Conservation (phyloP, 2,329 filamentous ascomycete genomes). For the Diaporthe nobilis region DNA sequence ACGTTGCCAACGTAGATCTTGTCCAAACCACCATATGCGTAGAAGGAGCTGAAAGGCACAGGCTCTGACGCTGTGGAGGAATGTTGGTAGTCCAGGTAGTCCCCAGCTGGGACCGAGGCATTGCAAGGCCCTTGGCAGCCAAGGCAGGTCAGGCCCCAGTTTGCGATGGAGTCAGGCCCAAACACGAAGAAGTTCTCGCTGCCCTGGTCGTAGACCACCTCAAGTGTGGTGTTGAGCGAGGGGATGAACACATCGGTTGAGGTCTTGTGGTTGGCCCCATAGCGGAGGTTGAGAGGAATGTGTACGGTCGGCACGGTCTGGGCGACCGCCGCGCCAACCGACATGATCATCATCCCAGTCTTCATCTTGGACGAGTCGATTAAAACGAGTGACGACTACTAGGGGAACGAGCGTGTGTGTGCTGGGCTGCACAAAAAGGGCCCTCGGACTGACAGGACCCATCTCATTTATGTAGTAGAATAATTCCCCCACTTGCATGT, state of each 20-base stretch:
- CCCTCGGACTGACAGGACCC: not conserved
- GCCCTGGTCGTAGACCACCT: constrained; percentile 46
- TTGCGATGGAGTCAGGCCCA: constrained; percentile 40
- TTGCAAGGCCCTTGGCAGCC: constrained; percentile 40
- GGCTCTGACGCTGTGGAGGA: constrained; percentile 39
- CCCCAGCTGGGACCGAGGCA: constrained; percentile 25
- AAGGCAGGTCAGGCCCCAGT: constrained; percentile 40
- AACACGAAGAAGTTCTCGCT: constrained; percentile 47
- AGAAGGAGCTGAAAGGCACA: constrained; percentile 31
- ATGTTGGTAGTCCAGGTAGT: constrained; percentile 30
- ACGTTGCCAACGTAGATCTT: constrained; percentile 43
- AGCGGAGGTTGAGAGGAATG: constrained; percentile 36
- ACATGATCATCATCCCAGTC: constrained; percentile 18
- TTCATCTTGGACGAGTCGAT: constrained; percentile 18
- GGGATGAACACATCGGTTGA: constrained; percentile 45
- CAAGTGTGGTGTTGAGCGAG: constrained; percentile 44
- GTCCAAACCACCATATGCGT: constrained; percentile 42
- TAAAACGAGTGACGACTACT: constrained; percentile 10
- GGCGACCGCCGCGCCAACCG: constrained; percentile 13
- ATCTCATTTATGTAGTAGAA: constrained; percentile 5
- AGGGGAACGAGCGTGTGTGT: not conserved
- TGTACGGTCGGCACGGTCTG: constrained; percentile 38
- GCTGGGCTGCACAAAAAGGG: not conserved
- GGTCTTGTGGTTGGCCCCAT: constrained; percentile 42
- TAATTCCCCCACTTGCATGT: not conserved